A percentile compares a stretch with the other conserved stretches of the same genome.
Evolutionary conservation across 805 yeast species (phyloP).

Genomic region (Hanseniaspora pseudoguilliermondii): DNA sequence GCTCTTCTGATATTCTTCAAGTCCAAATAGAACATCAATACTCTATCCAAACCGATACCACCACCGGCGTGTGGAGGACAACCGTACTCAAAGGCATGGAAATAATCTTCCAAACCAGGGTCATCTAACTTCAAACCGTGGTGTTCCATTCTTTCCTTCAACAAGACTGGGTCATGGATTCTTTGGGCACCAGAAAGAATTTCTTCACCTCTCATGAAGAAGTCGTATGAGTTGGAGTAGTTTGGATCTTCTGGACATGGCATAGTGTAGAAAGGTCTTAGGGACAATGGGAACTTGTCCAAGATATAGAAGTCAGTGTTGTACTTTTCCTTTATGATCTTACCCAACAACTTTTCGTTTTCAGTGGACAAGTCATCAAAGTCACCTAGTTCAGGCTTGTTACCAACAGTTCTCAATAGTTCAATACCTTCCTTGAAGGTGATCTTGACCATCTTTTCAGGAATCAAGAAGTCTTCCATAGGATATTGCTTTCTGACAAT

Average conservation of each 20-base stretch:
- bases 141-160: constrained; percentile 65
- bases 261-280: constrained; percentile 99
- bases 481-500: constrained; percentile 89
- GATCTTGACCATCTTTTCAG: constrained; percentile 80
- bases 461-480: constrained; percentile 91
- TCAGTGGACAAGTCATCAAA: constrained; percentile 87
- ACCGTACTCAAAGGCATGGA: constrained; percentile 84
- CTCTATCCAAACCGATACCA: constrained; percentile 94
- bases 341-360: constrained; percentile 87
- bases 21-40: constrained; percentile 94
- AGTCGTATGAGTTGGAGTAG: constrained; percentile 95
- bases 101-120: constrained; percentile 81
- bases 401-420: constrained; percentile 76
- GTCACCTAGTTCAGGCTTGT: constrained; percentile 58
- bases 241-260: constrained; percentile 86
- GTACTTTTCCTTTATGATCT: constrained; percentile 80
- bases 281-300: constrained; percentile 94
- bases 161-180: constrained; percentile 81
- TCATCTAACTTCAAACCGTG: constrained; percentile 71
- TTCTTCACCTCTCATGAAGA: constrained; percentile 99
- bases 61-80: constrained; percentile 99
- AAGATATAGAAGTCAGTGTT: constrained; percentile 95
- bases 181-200: constrained; percentile 99
- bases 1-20: constrained; percentile 96
- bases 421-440: constrained; percentile 84